Conservation (phyloP, 2,329 filamentous ascomycete species). For the Piedraia hortae region DNA sequence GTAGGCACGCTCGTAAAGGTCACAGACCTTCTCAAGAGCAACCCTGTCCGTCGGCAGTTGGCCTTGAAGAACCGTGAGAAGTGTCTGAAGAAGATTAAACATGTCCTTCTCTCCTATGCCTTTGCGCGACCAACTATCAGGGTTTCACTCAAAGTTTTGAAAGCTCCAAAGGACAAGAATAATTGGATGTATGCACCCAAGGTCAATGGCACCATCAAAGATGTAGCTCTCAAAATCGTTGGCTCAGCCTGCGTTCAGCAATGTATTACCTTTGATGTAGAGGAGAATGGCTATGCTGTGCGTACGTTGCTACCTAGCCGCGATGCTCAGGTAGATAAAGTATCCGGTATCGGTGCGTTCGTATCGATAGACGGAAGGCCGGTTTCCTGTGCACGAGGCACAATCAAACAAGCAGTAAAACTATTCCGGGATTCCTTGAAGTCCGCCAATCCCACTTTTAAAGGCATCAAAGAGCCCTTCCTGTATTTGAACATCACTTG, state of each 20-base stretch:
- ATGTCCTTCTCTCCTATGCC: conserved; percentile 34
- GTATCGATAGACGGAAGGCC: conserved; percentile 43
- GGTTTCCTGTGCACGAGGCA: conserved; percentile 26
- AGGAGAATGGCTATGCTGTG: conserved; percentile 19
- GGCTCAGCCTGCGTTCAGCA: conserved; percentile 28
- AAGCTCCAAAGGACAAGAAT: conserved; percentile 21
- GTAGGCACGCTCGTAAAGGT: conserved; percentile 42
- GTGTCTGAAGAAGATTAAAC: conserved; percentile 28
- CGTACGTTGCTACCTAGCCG: conserved; percentile 30
- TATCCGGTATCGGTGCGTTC: conserved; percentile 22
- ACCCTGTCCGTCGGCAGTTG: conserved; percentile 36
- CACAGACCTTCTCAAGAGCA: conserved; percentile 27
- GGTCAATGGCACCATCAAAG: conserved; percentile 21
- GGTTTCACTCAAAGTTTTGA: conserved; percentile 31
- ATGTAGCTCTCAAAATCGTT: conserved; percentile 33
- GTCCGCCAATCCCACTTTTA: conserved; percentile 6
- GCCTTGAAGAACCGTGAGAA: conserved; percentile 30
- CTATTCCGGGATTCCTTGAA: conserved; percentile 26
- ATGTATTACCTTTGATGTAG: conserved; percentile 20
- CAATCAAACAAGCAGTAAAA: conserved; percentile 29
- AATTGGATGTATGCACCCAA: conserved; percentile 37
- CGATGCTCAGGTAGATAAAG: conserved; percentile 16
- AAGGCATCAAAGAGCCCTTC: conserved; percentile 26
- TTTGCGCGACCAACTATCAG: conserved; percentile 36
- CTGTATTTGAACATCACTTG: conserved; percentile 36